Base-by-base conservation (phyloP, 257 asterid genomes). In the Verbena officinalis region DNA sequence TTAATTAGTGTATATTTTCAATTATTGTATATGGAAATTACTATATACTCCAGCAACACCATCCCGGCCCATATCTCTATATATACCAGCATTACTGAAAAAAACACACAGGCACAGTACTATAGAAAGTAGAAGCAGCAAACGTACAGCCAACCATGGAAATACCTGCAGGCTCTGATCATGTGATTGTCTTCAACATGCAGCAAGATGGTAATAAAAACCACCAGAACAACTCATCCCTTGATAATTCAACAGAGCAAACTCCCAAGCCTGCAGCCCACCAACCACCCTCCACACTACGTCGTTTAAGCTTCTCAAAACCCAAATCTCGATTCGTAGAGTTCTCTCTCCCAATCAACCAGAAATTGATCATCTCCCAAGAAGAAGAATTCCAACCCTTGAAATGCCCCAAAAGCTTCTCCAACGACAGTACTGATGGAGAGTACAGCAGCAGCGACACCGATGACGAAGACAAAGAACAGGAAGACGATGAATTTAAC, bases 271-370 rank as follows among this genome's bases (percentile, higher is more conserved):
- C 33, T n/a, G n/a, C 75, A n/a, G 64, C 73, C 48, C 31, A 55
- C 59, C 68, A 79, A 30, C 17, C 65, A 39, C 71, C 70, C 15
- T 14, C 10, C n/a, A 57, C 73, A 36, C 78, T 80, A 5, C 78
- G 68, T 4, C 84, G 88, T 30, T 34, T 82, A 1, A 80, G 78
- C 77, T 80, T 84, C 83, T 79, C 88, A 5, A 82, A 82, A 39
- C 88, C 91, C 59, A 82, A 80, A 63, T 63, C 91, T 14, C 74
- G 91, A n/a, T 69, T 83, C 71, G 72, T 59, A 11, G 91, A 84
- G 62, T 62, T 67, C 61, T 56, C 77, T 13, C 69, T 11, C 40
- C 80, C 78, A 4, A 9, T 23, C 12, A 23, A 44, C 63, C 73
- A 61, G 7, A 64, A 24, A 14, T 36, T 30, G 3, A 2, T 59